Percentiles rank a stretch among this genome's conserved stretches.
phyloP scores from a whole-genome alignment of 345 rosid species.

The Durio zibethinus region DNA sequence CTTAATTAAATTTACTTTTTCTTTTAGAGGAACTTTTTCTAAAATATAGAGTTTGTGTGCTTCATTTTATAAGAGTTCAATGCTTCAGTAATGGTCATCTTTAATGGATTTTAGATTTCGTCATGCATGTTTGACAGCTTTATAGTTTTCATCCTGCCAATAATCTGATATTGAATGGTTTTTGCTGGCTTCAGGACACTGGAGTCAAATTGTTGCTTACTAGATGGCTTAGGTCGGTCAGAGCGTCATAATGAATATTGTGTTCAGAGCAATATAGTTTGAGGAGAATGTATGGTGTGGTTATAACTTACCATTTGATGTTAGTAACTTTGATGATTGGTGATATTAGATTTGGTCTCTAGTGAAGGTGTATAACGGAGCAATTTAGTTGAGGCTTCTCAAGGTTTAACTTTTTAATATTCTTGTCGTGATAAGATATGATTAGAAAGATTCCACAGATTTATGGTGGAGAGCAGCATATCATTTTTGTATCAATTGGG shows the following conservation, averaged over 20 bases:
- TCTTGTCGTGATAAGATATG: neutral
- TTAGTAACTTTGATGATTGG: neutral
- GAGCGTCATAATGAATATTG: neutral
- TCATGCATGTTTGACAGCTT: neutral
- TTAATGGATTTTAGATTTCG: neutral
- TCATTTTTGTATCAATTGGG: neutral
- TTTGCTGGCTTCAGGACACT: neutral
- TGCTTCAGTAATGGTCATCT: neutral
- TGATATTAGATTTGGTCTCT: neutral
- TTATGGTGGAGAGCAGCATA: neutral
- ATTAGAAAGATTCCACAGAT: neutral
- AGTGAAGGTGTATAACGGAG: neutral
- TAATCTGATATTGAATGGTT: neutral
- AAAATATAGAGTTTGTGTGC: neutral
- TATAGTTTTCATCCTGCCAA: neutral
- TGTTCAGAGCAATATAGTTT: neutral
- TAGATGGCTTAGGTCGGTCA: neutral
- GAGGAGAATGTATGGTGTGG: neutral
- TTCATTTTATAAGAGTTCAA: neutral
- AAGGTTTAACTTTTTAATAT: neutral
- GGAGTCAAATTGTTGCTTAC: conserved; percentile 2
- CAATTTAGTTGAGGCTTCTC: neutral
- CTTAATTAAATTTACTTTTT: neutral
- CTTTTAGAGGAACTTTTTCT: neutral
- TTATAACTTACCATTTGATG: neutral